Base-by-base conservation (phyloP, 805 yeast species). In the Wickerhamiella azymoides region DNA sequence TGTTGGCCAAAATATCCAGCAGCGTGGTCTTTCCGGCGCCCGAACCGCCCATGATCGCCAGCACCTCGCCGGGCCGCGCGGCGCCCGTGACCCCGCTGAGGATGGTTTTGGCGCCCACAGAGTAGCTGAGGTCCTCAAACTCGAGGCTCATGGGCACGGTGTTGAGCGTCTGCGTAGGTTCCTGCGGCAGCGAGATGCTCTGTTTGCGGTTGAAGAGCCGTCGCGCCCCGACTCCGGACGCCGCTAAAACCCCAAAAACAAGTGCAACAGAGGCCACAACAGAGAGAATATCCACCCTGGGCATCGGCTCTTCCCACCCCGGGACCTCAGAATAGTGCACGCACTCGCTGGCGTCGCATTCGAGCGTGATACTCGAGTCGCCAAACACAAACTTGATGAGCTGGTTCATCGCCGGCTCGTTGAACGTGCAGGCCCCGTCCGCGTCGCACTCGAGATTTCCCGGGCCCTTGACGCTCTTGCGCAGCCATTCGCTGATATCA, bases 11-110 rank as follows among this genome's bases (percentile, higher is more conserved):
- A 49, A 92, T 86, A 58, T 92, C 98, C 43, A 92, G 66, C 37
- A 92, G 65, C 0, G 98, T 89, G 0, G 98, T 89, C 60, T 92
- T 92, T 44, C 98, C 98, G 11, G 98, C 97, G 42, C 98, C 98
- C 0, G 96, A 88, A 1, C 96, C 96, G 38, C 98, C 98, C 94
- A 92, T 84, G 36, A 92, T 85, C 0, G 98, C 97, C 59, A 86
- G 62, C 50, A 94, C 81, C 59, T 86, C 86, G 33, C 96, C 81
- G 2, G 96, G 94, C 43, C 76, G 75, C 2, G 79, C 94, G 11
- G 76, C 54, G 9, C 98, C 98, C 53, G 74, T 77, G 0, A 84
- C 71, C 25, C 72, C 68, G 10, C 72, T 69, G 48, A 92, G 69
- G 3, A 92, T 77, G 14, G 62, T 64, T 44, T 59, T 58, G 19